phyloP scores from a whole-genome alignment of 176 grass and related monocot species.

The Oryza meridionalis region DNA sequence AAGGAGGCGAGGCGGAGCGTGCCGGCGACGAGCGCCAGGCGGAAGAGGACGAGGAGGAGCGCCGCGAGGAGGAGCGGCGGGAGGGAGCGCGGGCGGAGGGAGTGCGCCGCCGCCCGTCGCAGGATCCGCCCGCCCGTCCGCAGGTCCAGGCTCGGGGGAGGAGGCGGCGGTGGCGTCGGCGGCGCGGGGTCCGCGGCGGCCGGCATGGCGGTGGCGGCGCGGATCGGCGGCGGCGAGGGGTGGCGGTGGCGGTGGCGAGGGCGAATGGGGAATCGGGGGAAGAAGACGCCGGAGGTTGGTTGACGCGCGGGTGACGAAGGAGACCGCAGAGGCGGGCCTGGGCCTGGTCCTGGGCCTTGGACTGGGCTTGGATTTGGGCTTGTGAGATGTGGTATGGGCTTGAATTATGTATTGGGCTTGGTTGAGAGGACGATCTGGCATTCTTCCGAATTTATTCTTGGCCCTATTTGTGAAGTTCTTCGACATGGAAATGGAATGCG shows the following conservation, averaged over 20 bases:
- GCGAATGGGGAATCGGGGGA: slow-evolving; percentile 48
- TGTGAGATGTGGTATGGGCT: too few species aligned
- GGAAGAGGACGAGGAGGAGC: slow-evolving; percentile 76
- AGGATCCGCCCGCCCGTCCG: slow-evolving; percentile 54
- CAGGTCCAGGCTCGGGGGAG: slow-evolving; percentile 41
- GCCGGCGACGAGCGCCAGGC: slow-evolving; percentile 71
- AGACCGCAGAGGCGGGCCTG: background rate
- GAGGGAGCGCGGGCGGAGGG: slow-evolving; percentile 63
- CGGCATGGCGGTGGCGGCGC: slow-evolving; percentile 50
- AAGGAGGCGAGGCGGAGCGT: slow-evolving; percentile 65
- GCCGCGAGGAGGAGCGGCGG: slow-evolving; percentile 67
- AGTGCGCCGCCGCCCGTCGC: slow-evolving; percentile 46
- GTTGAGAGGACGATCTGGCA: too few species aligned
- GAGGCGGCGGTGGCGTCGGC: slow-evolving; percentile 13
- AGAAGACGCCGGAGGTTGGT: background rate
- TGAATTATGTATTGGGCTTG: too few species aligned
- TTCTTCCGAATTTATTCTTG: too few species aligned
- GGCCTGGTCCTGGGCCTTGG: background rate
- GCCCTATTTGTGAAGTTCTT: too few species aligned
- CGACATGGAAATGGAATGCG: too few species aligned
- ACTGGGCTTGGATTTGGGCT: too few species aligned
- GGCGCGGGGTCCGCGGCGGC: slow-evolving; percentile 40
- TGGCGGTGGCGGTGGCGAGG: too few species aligned
- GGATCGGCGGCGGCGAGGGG: slow-evolving; percentile 34
- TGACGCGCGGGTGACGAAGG: slow-evolving; percentile 38